Base-by-base conservation (phyloP, 306 rosid genomes). In the Acacia melanoxylon region DNA sequence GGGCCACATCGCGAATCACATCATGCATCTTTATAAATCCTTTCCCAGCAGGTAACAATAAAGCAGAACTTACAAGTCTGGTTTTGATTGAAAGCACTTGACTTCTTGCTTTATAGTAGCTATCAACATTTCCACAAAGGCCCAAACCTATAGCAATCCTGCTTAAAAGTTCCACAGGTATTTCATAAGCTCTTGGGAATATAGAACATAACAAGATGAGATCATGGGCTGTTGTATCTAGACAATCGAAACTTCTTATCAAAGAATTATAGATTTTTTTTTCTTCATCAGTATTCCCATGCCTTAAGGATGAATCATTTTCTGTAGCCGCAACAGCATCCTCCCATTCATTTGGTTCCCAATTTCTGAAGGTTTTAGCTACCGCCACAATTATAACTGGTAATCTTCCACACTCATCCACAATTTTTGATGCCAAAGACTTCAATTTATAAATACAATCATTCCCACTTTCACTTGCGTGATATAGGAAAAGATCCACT, bases 311-410 rank as follows among this genome's bases (percentile, higher is more conserved):
- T 12, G 24, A 29, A 16, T 80, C 71, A 17, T n/a, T 61, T 44
- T 68, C 35, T 31, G 51, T 15, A 15, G 52, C 52, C 8, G 16
- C 4, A 48, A 52, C 44, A 41, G 72, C 72, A 51, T 1, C 49
- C 12, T 63, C 56, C 82, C 82, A 81, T 4, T 63, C 49, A n/a
- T 51, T 25, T 16, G 56, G 0, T 22, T 4, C 0, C 31, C 73
- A 17, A 0, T 10, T 75, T n/a, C 2, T 76, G 8, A 72, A 74
- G 49, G 58, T 46, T 22, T 41, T 85, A 65, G 81, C 82, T 6
- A 84, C 9, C 8, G 73, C 46, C 4, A 40, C 73, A 68, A 68
- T 13, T 9, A 42, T 42, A 40, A 68, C 31, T 0, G 73, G 73
- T 17, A 68, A 68, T 20, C 29, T 68, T 68, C 73, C 73, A 19